These are phyloP conservation scores for Cryphonectria naterciae DNA, from an alignment of 2,329 filamentous ascomycete species.

Conservation along the genomic window DNA sequence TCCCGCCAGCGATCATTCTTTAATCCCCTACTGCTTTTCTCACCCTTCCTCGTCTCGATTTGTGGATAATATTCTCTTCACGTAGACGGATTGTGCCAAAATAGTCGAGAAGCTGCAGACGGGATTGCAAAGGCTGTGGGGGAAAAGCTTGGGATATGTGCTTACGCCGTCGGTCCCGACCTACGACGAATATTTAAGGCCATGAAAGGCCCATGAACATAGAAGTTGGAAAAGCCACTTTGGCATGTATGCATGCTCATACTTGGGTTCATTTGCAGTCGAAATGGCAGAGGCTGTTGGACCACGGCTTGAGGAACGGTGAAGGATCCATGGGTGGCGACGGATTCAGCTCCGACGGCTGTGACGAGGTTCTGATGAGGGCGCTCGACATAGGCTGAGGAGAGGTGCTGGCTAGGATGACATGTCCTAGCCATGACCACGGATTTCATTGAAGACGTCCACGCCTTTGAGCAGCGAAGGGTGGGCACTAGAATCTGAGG, in stretches of 20 bases:
- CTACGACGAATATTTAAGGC: not conserved
- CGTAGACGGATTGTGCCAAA: not conserved
- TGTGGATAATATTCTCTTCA: too few relatives aligned
- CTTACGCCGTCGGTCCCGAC: not conserved
- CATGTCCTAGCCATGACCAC: not conserved
- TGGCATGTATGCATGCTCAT: too few relatives aligned
- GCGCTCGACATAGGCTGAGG: not conserved
- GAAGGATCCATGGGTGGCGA: not conserved
- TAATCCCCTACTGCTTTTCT: too few relatives aligned
- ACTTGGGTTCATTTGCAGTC: too few relatives aligned
- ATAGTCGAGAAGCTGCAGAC: not conserved
- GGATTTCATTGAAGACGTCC: not conserved
- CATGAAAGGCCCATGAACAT: not conserved
- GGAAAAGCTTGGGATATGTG: not conserved
- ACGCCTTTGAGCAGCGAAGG: not conserved
- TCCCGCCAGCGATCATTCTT: too few relatives aligned
- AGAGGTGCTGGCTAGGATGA: not conserved
- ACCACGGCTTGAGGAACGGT: not conserved
- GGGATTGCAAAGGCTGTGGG: not conserved
- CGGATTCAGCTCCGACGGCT: not conserved
- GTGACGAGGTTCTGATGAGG: not conserved
- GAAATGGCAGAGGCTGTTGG: not conserved
- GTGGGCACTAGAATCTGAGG: not conserved
- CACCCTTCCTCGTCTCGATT: too few relatives aligned
- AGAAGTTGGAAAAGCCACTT: not conserved